Evolutionary conservation across 345 rosid genomes (phyloP).

Genomic region (Camelina hispida): DNA sequence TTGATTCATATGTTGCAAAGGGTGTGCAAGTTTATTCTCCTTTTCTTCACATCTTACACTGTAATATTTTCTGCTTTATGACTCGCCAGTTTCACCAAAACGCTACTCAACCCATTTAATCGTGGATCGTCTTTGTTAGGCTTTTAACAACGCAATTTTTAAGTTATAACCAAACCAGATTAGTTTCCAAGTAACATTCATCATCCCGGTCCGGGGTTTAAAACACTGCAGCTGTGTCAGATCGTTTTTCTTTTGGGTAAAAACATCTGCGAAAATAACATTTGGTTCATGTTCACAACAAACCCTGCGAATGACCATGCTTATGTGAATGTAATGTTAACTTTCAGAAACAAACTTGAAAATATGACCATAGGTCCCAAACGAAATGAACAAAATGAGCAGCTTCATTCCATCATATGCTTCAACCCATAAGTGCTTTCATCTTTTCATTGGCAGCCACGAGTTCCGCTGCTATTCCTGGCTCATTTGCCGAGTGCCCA

Average conservation of each 20-base stretch:
- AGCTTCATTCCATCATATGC: not conserved
- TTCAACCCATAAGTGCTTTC: slow-evolving; percentile 47
- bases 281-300: not conserved
- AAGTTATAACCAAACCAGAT: not conserved
- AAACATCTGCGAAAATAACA: slow-evolving; percentile 1
- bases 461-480: slow-evolving; percentile 85
- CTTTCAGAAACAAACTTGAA: slow-evolving; percentile 14
- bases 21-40: not conserved
- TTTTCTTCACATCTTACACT: not conserved
- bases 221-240: not conserved
- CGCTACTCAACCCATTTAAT: not conserved
- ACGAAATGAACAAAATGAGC: slow-evolving; percentile 1
- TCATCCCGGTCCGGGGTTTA: not conserved
- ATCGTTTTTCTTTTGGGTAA: not conserved
- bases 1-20: not conserved
- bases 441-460: slow-evolving; percentile 85
- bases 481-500: slow-evolving; percentile 96
- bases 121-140: not conserved
- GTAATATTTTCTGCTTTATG: not conserved
- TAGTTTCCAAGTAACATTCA: not conserved
- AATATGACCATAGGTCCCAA: not conserved
- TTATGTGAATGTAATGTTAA: not conserved
- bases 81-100: not conserved
- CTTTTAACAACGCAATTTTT: too few relatives aligned
- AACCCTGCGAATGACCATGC: not conserved